Conservation (phyloP, 23 red algal genomes). For the Gracilaria domingensis region DNA sequence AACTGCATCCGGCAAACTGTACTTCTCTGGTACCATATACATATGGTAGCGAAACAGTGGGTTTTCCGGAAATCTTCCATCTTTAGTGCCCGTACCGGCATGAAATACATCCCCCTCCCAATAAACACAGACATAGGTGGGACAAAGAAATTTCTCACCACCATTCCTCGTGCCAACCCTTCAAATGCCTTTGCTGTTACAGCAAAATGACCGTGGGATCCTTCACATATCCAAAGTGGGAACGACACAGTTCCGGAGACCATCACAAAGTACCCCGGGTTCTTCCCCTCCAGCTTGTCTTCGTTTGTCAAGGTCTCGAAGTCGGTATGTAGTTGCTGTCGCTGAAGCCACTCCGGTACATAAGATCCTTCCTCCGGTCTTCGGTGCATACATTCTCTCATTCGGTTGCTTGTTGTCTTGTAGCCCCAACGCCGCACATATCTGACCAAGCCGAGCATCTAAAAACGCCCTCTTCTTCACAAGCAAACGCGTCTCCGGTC, state of each 20-base stretch:
- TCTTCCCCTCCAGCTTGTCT: neutral
- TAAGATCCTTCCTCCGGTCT: conserved; percentile 10
- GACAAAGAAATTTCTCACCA: neutral
- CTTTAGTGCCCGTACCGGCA: neutral
- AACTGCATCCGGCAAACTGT: neutral
- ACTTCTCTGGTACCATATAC: conserved; percentile 16
- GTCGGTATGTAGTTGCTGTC: conserved; percentile 26
- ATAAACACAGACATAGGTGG: conserved; percentile 7
- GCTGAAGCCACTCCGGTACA: neutral
- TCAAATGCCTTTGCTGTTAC: neutral
- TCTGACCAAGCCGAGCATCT: neutral
- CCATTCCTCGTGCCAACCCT: neutral
- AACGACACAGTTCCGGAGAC: conserved; percentile 8
- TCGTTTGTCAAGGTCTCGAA: neutral
- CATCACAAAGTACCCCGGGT: conserved; percentile 41
- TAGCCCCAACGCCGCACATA: neutral
- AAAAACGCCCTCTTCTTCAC: neutral
- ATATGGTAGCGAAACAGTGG: conserved; percentile 24
- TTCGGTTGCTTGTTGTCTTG: neutral
- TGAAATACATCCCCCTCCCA: conserved; percentile 23
- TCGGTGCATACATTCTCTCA: neutral
- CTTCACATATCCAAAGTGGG: conserved; percentile 21
- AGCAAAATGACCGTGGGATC: conserved; percentile 10
- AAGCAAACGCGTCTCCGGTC: neutral
- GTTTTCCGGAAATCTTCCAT: neutral